Evolutionary conservation across 2,329 filamentous ascomycete genomes (phyloP).

Genomic region (Cladosporium sp.): DNA sequence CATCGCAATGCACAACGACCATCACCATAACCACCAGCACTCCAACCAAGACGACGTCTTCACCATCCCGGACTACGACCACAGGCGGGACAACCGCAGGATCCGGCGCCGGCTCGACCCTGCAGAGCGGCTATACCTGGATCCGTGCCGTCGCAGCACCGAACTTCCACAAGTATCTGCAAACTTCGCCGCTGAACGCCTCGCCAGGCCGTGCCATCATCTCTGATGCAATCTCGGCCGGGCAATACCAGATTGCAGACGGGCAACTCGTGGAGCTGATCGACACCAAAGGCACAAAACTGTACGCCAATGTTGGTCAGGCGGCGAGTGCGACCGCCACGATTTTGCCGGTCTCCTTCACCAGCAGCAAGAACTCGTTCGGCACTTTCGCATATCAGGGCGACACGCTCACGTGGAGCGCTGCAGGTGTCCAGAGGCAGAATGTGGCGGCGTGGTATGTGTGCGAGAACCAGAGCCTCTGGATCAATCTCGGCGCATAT

Average conservation of each 20-base stretch:
- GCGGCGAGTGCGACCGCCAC: conserved; percentile 44
- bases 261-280: conserved; percentile 55
- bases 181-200: conserved; percentile 33
- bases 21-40: conserved; percentile 12
- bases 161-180: conserved; percentile 48
- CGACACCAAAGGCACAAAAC: conserved; percentile 29
- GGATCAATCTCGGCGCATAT: conserved; percentile 58
- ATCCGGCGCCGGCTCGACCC: conserved; percentile 40
- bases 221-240: conserved; percentile 49
- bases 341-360: conserved; percentile 51
- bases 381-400: conserved; percentile 56
- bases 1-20: conserved; percentile 1
- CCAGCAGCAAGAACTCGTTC: conserved; percentile 48
- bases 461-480: conserved; percentile 49
- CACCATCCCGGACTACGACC: conserved; percentile 15
- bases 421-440: conserved; percentile 46
- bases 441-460: conserved; percentile 59
- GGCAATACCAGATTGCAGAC: conserved; percentile 54
- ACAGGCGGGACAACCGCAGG: conserved; percentile 21
- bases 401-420: conserved; percentile 55
- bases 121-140: conserved; percentile 53
- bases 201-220: conserved; percentile 48
- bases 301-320: conserved; percentile 47
- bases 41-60: conserved; percentile 15
- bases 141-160: conserved; percentile 55